A percentile compares a stretch with the other conserved stretches of the same genome.
These are phyloP conservation scores for Coemansia sp. DNA, from an alignment of 192 early-diverging fungal genomes.

Conservation along the genomic window DNA sequence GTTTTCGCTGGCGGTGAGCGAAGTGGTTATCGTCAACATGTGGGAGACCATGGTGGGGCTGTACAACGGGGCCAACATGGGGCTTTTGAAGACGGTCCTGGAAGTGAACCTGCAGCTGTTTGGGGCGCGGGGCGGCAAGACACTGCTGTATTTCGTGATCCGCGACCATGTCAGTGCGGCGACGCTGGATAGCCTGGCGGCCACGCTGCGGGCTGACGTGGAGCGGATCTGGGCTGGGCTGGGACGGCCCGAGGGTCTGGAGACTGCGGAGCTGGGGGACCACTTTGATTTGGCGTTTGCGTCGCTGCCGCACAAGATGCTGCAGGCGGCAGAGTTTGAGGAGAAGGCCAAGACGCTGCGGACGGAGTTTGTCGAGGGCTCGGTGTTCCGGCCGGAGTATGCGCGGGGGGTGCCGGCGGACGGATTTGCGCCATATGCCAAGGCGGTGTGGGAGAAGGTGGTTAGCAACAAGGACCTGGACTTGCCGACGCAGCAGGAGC, in stretches of 20 bases:
- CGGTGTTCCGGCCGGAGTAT: conserved; percentile 79
- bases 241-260: conserved; percentile 79
- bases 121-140: conserved; percentile 78
- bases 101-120: conserved; percentile 99
- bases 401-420: conserved; percentile 93
- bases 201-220: conserved; percentile 75
- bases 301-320: conserved; percentile 85
- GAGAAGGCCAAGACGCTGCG: conserved; percentile 59
- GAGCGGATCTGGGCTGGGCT: conserved; percentile 89
- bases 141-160: conserved; percentile 91
- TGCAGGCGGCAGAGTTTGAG: conserved; percentile 81
- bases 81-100: conserved; percentile 94
- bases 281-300: conserved; percentile 91
- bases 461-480: conserved; percentile 92
- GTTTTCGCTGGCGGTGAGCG: conserved; percentile 90
- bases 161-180: conserved; percentile 90
- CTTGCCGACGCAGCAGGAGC: conserved; percentile 95
- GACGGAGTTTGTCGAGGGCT: conserved; percentile 74
- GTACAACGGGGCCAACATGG: conserved; percentile 99
- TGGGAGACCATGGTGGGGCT: conserved; percentile 98
- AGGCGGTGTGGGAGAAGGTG: conserved; percentile 94
- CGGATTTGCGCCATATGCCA: conserved; percentile 88
- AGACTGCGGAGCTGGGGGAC: conserved; percentile 67
- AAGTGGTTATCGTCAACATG: conserved; percentile 96
- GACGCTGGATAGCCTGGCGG: conserved; percentile 72